Evolutionary conservation across 441 rosid species (phyloP), one percentile per base, ranked within the genome.

Genomic region (Croton setiger): DNA sequence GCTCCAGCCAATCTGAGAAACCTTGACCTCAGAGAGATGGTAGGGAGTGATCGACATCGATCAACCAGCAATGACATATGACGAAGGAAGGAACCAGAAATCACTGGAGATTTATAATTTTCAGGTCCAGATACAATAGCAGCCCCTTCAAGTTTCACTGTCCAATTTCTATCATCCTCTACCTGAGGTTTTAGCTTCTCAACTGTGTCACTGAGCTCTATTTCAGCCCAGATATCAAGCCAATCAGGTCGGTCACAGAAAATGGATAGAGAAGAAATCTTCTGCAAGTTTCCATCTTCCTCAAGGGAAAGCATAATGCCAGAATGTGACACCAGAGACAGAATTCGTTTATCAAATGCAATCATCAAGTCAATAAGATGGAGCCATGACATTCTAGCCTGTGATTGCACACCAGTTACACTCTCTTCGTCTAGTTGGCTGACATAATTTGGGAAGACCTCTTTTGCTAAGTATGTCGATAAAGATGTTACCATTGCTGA

Each of bases 211-310:
- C 70, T 81, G 27, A 90, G 85, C 85, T 92, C 97, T 75, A 87
- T 80, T 77, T 84, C 89, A 66, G 94, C 94, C 99, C 97, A 94
- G 63, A 87, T 45, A 82, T 90, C 91, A 31, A 90, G 86, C 99
- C 97, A 92, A 79, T 92, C 96, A 56, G 96, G 87, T 67, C 86
- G 82, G 83, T 90, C 98, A 84, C 86, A 82, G 84, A 92, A 92
- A 74, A 90, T 84, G 59, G 96, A 87, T 14, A 90, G 79, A 60
- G 89, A 90, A 44, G 96, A 92, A 79, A 90, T 80, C 78, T 88
- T 92, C 70, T 76, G 74, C 72, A 85, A 82, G 71, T 81, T 85
- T 66, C 78, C 83, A 71, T 87, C 97, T 72, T 87, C 96, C 81
- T 78, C 84, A 68, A 88, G 85, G 58, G 91, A 86, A 84, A 86